phyloP scores from a whole-genome alignment of 768 basidiomycete species.

The Naganishia vishniacii region DNA sequence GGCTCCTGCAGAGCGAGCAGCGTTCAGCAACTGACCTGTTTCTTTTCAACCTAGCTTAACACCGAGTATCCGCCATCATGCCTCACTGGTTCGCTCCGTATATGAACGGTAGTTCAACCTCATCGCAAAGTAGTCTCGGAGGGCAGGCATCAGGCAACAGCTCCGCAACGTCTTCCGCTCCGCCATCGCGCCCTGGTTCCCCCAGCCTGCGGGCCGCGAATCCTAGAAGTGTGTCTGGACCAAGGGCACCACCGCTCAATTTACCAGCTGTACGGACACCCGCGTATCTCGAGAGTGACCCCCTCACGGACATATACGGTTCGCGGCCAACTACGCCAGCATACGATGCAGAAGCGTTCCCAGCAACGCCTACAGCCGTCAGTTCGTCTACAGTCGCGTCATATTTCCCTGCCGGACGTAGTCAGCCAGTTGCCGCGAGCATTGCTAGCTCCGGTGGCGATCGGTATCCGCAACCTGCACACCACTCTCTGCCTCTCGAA shows the following conservation, averaged over 20 bases:
- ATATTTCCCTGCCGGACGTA: not conserved
- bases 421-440: not conserved
- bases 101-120: conserved; percentile 5
- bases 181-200: conserved; percentile 23
- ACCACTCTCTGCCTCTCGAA: conserved; percentile 53
- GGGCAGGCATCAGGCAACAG: not conserved
- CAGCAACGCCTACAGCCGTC: not conserved
- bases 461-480: conserved; percentile 11
- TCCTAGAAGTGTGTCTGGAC: not conserved
- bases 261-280: not conserved
- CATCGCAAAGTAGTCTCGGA: not conserved
- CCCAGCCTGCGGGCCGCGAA: conserved; percentile 3
- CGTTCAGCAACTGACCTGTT: not conserved
- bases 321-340: conserved; percentile 3
- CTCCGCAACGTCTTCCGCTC: conserved; percentile 16
- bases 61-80: not conserved
- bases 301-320: not conserved
- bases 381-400: conserved; percentile 2
- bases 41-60: not conserved
- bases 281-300: conserved; percentile 3
- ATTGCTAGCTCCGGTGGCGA: conserved; percentile 12
- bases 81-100: conserved; percentile 21
- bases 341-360: not conserved
- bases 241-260: not conserved
- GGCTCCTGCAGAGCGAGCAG: too few species aligned